phyloP scores from a whole-genome alignment of 805 yeast genomes.

The Saccharomycopsis malanga region DNA sequence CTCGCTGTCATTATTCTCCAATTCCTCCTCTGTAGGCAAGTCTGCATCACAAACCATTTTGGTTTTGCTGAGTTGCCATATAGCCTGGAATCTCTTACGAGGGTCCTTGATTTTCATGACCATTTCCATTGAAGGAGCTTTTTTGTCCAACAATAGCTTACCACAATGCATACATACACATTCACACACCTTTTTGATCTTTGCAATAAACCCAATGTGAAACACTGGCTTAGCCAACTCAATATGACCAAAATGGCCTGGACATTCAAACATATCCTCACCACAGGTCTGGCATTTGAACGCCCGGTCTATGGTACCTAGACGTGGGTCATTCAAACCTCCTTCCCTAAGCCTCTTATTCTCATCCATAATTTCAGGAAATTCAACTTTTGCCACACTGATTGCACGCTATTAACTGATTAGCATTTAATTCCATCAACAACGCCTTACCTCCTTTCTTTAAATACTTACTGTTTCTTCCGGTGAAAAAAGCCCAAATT shows the following conservation, averaged over 20 bases:
- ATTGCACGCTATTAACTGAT: conserved; percentile 95
- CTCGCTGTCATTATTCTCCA: conserved; percentile 33
- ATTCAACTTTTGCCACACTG: conserved; percentile 95
- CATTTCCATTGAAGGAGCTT: conserved; percentile 62
- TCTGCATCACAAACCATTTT: conserved; percentile 96
- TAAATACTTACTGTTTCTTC: conserved; percentile 68
- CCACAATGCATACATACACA: conserved; percentile 99
- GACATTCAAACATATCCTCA: conserved; percentile 98
- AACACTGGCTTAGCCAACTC: conserved; percentile 98
- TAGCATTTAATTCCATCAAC: too few relatives aligned
- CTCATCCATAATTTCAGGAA: conserved; percentile 99
- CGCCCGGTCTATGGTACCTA: conserved; percentile 95
- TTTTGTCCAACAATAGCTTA: conserved; percentile 80
- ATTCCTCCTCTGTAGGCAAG: conserved; percentile 54
- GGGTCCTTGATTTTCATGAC: conserved; percentile 89
- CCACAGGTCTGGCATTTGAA: conserved; percentile 99
- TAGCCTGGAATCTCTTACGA: conserved; percentile 92
- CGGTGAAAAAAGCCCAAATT: conserved; percentile 95
- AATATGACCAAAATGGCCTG: conserved; percentile 98
- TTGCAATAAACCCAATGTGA: conserved; percentile 91
- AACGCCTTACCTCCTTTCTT: too few relatives aligned
- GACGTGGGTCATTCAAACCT: conserved; percentile 93
- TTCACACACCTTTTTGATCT: conserved; percentile 91
- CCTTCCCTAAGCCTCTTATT: conserved; percentile 94
- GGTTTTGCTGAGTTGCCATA: conserved; percentile 87